Evolutionary conservation across 2,329 filamentous ascomycete genomes (phyloP).

Genomic region (Pestalotiopsis sp.): DNA sequence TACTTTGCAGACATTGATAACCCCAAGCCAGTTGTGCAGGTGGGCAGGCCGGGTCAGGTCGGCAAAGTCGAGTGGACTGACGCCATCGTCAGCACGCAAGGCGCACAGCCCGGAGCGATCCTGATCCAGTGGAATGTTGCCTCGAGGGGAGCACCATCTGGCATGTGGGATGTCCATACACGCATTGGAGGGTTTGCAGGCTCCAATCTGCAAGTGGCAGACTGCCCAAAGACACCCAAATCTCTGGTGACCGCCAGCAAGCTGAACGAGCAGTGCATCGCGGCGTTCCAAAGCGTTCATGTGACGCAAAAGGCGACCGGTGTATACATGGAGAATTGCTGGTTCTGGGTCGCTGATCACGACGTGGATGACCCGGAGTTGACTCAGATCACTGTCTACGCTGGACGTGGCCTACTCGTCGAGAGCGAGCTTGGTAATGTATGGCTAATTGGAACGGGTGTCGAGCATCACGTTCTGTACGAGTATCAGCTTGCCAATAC

Average conservation of each 20-base stretch:
- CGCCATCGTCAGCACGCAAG: conserved; percentile 63
- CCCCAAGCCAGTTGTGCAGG: conserved; percentile 59
- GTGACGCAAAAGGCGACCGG: conserved; percentile 40
- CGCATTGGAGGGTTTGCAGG: conserved; percentile 74
- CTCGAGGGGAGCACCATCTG: conserved; percentile 40
- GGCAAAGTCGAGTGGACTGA: conserved; percentile 66
- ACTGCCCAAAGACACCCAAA: conserved; percentile 54
- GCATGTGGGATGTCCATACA: conserved; percentile 78
- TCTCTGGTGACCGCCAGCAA: conserved; percentile 22
- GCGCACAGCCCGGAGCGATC: conserved; percentile 60
- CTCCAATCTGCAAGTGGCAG: conserved; percentile 66
- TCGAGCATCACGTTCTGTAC: conserved; percentile 69
- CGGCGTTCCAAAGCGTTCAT: conserved; percentile 46
- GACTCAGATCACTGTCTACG: conserved; percentile 51
- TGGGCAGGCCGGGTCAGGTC: conserved; percentile 57
- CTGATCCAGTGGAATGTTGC: conserved; percentile 67
- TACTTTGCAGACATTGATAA: conserved; percentile 51
- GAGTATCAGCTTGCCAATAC: conserved; percentile 68
- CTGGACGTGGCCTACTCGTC: conserved; percentile 50
- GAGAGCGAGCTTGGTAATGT: conserved; percentile 46
- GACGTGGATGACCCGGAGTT: conserved; percentile 50
- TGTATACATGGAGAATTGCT: conserved; percentile 46
- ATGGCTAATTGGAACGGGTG: conserved; percentile 67
- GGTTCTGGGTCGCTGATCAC: conserved; percentile 47
- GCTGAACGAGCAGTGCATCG: conserved; percentile 38